Evolutionary conservation across 768 basidiomycete genomes (phyloP).

Genomic region (Rhodosporidiobolus sp.): DNA sequence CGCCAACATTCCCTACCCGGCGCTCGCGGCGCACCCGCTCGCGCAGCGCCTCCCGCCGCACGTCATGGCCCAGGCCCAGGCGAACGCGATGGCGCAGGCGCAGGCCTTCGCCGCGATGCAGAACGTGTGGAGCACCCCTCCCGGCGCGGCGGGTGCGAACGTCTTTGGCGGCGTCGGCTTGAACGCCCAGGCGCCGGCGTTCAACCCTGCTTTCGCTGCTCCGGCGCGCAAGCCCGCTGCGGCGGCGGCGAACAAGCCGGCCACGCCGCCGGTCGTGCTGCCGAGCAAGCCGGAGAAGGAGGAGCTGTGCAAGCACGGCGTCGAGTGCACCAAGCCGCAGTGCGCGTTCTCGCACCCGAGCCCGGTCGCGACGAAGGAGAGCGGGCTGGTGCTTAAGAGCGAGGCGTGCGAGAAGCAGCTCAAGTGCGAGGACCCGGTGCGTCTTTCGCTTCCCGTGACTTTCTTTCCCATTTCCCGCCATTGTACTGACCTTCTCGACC

Average conservation of each 20-base stretch:
- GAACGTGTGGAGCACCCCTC: conserved; percentile 29
- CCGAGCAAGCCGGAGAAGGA: conserved; percentile 49
- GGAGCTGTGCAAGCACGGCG: conserved; percentile 80
- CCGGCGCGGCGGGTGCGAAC: background rate
- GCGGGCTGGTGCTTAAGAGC: conserved; percentile 88
- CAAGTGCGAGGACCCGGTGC: conserved; percentile 78
- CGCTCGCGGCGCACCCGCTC: conserved; percentile 25
- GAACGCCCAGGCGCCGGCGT: conserved; percentile 27
- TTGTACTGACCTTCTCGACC: background rate
- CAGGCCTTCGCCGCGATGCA: conserved; percentile 39
- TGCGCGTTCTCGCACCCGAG: conserved; percentile 93
- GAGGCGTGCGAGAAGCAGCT: conserved; percentile 87
- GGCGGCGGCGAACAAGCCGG: conserved; percentile 21
- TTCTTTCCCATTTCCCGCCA: too few species aligned
- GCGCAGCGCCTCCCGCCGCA: conserved; percentile 23
- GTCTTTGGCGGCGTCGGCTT: conserved; percentile 6
- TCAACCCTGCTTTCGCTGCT: conserved; percentile 18
- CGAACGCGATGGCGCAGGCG: conserved; percentile 14
- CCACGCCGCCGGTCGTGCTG: conserved; percentile 42
- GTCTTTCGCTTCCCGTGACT: background rate
- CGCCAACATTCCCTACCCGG: conserved; percentile 33
- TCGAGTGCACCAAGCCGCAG: conserved; percentile 83
- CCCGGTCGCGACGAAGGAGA: conserved; percentile 92
- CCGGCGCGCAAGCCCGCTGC: conserved; percentile 21
- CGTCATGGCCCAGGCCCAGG: conserved; percentile 29